Evolutionary conservation across 176 grass and related monocot genomes (phyloP).

Genomic region (Zea luxurians): DNA sequence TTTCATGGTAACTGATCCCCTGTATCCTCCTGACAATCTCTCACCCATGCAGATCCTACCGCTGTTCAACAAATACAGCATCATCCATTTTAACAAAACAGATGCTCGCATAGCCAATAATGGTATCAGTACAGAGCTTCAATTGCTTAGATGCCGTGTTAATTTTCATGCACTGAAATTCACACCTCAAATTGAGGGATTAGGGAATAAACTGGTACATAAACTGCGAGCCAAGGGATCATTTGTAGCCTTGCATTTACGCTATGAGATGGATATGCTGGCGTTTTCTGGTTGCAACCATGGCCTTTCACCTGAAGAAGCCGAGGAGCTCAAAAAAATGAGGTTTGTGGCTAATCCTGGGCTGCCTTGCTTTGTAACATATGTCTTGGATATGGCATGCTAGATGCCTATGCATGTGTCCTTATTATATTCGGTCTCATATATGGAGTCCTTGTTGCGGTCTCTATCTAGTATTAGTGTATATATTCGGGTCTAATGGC

Average conservation of each 20-base stretch:
- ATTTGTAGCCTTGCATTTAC: conserved; percentile 91
- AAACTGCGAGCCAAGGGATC: conserved; percentile 56
- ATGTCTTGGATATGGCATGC: conserved; percentile 11
- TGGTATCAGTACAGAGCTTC: conserved; percentile 62
- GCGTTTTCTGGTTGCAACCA: conserved; percentile 97
- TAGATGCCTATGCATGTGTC: no score
- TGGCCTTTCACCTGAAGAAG: conserved; percentile 73
- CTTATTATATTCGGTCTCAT: no score
- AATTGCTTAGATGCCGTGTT: conserved; percentile 83
- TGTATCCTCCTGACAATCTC: conserved; percentile 17
- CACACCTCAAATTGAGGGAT: conserved; percentile 70
- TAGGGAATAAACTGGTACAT: conserved; percentile 70
- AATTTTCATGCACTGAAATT: conserved; percentile 90
- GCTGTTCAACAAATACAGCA: conserved; percentile 76
- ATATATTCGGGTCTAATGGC: no score
- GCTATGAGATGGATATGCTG: conserved; percentile 99
- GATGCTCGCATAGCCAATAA: conserved; percentile 96
- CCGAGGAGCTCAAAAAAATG: conserved; percentile 86
- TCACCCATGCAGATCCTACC: conserved; percentile 74
- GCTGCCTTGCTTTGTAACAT: neutral
- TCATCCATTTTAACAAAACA: conserved; percentile 93
- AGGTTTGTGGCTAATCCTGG: conserved; percentile 49
- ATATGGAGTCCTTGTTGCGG: no score
- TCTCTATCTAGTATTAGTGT: no score
- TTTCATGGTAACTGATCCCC: conserved; percentile 7